Percentiles rank a stretch among this genome's conserved stretches.
Conservation (phyloP, 2,329 filamentous ascomycete genomes). For the Sclerotinia nivalis region DNA sequence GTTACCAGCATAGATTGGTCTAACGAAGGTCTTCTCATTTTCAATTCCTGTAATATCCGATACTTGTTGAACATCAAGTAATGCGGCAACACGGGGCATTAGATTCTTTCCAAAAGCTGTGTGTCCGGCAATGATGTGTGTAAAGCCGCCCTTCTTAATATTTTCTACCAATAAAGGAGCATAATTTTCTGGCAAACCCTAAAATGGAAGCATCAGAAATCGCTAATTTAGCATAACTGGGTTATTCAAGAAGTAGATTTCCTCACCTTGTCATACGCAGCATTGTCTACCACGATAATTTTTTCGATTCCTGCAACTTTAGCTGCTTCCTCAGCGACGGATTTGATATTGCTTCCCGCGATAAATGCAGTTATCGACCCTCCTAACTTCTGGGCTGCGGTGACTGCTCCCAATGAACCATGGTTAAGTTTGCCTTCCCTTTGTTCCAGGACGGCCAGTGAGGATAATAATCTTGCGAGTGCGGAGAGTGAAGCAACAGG, state of each 20-base stretch:
- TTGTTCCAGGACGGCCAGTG: constrained; percentile 90
- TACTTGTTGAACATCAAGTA: constrained; percentile 90
- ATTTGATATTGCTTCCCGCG: constrained; percentile 75
- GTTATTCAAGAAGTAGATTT: background rate
- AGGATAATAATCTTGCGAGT: constrained; percentile 73
- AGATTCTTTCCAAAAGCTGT: constrained; percentile 96
- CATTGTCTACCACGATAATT: constrained; percentile 84
- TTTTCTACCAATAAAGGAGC: constrained; percentile 94
- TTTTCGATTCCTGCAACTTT: constrained; percentile 91
- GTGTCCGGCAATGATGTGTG: constrained; percentile 86
- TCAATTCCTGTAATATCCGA: constrained; percentile 88
- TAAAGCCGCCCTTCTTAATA: constrained; percentile 92
- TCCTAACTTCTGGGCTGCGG: constrained; percentile 83
- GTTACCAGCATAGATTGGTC: constrained; percentile 97
- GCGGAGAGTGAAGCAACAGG: constrained; percentile 49
- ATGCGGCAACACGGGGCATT: constrained; percentile 84
- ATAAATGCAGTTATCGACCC: constrained; percentile 84
- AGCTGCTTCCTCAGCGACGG: constrained; percentile 77
- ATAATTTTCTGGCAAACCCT: constrained; percentile 91
- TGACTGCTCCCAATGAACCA: constrained; percentile 80
- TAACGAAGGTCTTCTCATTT: constrained; percentile 89
- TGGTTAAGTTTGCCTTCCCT: constrained; percentile 82
- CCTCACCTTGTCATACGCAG: constrained; percentile 83
- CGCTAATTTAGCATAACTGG: background rate
- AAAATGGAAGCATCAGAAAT: constrained; percentile 14